Conservation (phyloP, 2,329 filamentous ascomycete genomes). For the Colletotrichum liriopes region DNA sequence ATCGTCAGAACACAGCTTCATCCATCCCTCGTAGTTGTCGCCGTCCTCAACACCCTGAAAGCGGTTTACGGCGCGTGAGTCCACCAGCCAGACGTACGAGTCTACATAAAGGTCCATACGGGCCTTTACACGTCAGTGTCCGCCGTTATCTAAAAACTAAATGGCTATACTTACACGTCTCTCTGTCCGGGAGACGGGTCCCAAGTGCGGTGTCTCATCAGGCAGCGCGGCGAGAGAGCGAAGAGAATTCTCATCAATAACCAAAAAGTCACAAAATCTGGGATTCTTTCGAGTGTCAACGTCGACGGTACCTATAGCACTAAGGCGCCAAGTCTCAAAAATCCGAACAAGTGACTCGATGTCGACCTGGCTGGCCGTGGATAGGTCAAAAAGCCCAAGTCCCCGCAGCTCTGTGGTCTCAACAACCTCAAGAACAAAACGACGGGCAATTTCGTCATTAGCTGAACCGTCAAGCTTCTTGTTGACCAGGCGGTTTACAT, state of each 20-base stretch:
- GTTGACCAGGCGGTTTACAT: neutral
- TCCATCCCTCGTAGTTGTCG: neutral
- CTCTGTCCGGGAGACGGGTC: neutral
- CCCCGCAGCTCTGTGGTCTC: neutral
- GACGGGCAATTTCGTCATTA: neutral
- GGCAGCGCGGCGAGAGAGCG: constrained; percentile 3
- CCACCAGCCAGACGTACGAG: constrained; percentile 6
- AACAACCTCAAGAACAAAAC: constrained; percentile 1
- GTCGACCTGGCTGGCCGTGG: neutral
- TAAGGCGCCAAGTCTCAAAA: neutral
- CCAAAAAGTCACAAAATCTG: constrained; percentile 7
- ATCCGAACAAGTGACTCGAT: neutral
- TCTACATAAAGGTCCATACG: neutral
- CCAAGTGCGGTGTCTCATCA: constrained; percentile 6
- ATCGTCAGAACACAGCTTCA: neutral
- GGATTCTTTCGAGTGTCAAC: neutral
- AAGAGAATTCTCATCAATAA: neutral
- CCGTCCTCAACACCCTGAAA: constrained; percentile 1
- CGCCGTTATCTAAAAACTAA: no score
- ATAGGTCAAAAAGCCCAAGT: neutral
- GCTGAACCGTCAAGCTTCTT: neutral
- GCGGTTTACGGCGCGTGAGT: constrained; percentile 6
- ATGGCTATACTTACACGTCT: neutral
- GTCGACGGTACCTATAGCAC: neutral
- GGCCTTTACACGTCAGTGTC: neutral